These are phyloP conservation scores for Nymphaea thermarum DNA, from an alignment of 164 flowering plant genomes.

Conservation along the genomic window DNA sequence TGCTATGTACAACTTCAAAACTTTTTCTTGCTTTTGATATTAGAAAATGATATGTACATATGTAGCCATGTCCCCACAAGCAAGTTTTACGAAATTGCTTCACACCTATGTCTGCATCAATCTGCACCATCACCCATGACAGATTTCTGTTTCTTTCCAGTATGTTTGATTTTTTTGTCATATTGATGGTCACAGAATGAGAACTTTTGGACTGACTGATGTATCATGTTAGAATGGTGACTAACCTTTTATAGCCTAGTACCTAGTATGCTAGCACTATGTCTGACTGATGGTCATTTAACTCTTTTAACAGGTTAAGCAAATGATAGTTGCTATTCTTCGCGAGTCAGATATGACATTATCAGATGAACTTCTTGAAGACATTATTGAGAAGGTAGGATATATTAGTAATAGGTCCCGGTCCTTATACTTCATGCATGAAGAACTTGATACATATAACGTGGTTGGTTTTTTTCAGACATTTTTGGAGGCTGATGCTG, in stretches of 20 bases:
- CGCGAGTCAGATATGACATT: conserved; percentile 53
- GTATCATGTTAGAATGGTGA: not conserved
- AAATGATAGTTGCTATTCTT: conserved; percentile 73
- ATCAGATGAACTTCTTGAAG: conserved; percentile 68
- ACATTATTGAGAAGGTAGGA: conserved; percentile 54
- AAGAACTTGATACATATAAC: not conserved
- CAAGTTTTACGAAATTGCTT: too few species aligned
- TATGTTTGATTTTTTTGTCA: not conserved
- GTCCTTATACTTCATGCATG: not conserved
- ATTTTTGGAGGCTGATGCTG: conserved; percentile 76
- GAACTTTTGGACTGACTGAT: not conserved
- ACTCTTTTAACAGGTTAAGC: conserved; percentile 59
- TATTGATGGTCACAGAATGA: not conserved
- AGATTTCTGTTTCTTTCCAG: not conserved
- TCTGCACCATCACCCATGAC: too few species aligned
- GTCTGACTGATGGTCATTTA: not conserved
- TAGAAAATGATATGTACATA: too few species aligned
- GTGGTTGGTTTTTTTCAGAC: conserved; percentile 32
- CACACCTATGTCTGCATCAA: too few species aligned
- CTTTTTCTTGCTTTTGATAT: too few species aligned
- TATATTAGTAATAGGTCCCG: not conserved
- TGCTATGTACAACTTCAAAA: too few species aligned
- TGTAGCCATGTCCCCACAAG: too few species aligned
- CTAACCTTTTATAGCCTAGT: not conserved
- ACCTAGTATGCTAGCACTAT: not conserved